These are phyloP conservation scores for Rhodotorula taiwanensis DNA, from an alignment of 768 basidiomycete genomes.

Conservation along the genomic window DNA sequence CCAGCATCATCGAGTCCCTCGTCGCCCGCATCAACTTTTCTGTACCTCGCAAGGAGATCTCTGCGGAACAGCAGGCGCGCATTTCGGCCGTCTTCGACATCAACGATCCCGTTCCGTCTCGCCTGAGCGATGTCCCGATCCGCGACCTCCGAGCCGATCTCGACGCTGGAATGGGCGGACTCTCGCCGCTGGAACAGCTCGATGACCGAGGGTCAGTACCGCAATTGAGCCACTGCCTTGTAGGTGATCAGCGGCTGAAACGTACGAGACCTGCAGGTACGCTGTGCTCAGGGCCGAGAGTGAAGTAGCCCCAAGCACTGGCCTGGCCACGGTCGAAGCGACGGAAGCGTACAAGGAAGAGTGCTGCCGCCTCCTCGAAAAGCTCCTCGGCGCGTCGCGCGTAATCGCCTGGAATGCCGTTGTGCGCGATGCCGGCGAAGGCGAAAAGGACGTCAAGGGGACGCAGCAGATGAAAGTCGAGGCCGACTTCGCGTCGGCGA, in stretches of 20 bases:
- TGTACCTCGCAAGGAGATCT: not conserved
- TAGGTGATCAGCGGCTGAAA: no score
- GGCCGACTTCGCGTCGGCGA: constrained; percentile 1
- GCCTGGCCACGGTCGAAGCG: not conserved
- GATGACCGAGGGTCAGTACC: constrained; percentile 10
- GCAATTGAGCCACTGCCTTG: not conserved
- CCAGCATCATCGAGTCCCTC: not conserved
- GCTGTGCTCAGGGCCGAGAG: constrained; percentile 14
- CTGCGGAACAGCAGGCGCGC: not conserved
- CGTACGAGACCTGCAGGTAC: not conserved
- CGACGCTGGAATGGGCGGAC: not conserved
- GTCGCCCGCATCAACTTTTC: constrained; percentile 6
- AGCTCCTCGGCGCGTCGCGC: constrained; percentile 14
- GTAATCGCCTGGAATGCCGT: constrained; percentile 26
- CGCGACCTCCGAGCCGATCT: constrained; percentile 8
- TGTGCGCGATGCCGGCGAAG: not conserved
- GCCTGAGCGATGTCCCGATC: not conserved
- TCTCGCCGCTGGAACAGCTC: constrained; percentile 1
- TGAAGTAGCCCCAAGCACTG: not conserved
- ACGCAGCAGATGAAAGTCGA: constrained; percentile 9
- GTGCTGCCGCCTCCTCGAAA: not conserved
- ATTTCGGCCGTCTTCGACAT: constrained; percentile 10
- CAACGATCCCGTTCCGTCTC: constrained; percentile 6
- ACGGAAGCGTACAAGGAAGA: constrained; percentile 12
- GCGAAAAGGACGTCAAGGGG: not conserved